phyloP scores from a whole-genome alignment of 2,329 filamentous ascomycete species.

The Phialophora tarda region DNA sequence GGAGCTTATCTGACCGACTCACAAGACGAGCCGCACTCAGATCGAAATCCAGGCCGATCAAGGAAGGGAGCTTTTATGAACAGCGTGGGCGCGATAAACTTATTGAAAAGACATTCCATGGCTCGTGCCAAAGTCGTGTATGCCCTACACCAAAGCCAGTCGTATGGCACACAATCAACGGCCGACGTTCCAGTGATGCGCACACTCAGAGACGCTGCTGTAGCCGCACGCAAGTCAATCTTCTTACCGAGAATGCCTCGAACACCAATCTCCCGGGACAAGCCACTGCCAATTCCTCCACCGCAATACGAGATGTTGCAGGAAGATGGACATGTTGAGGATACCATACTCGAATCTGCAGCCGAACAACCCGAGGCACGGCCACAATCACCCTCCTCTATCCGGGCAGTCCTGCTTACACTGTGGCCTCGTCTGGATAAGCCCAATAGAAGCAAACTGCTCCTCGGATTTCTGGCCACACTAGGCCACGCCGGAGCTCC shows the following conservation, averaged over 20 bases:
- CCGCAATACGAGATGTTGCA: not conserved
- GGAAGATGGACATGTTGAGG: not conserved
- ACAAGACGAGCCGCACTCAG: not conserved
- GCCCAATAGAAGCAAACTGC: slow-evolving; percentile 60
- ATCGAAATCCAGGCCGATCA: not conserved
- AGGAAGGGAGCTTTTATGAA: slow-evolving; percentile 11
- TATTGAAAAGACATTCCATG: slow-evolving; percentile 28
- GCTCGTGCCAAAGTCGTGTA: slow-evolving; percentile 31
- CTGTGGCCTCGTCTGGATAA: slow-evolving; percentile 70
- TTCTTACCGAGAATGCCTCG: slow-evolving; percentile 1
- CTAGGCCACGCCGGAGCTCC: slow-evolving; percentile 69
- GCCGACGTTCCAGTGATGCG: not conserved
- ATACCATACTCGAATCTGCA: not conserved
- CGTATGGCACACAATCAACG: not conserved
- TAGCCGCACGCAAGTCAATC: slow-evolving; percentile 2
- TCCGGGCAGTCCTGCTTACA: slow-evolving; percentile 67
- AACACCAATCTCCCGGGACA: slow-evolving; percentile 13
- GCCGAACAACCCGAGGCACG: not conserved
- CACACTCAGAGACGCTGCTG: not conserved
- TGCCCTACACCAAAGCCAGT: not conserved
- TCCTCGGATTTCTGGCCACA: slow-evolving; percentile 66
- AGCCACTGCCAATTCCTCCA: slow-evolving; percentile 28
- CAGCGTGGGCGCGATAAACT: slow-evolving; percentile 19
- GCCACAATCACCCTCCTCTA: slow-evolving; percentile 34
- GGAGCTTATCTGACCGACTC: not conserved